Base-by-base conservation (phyloP, 768 basidiomycete genomes). In the Omphalotus guepiniiformis region DNA sequence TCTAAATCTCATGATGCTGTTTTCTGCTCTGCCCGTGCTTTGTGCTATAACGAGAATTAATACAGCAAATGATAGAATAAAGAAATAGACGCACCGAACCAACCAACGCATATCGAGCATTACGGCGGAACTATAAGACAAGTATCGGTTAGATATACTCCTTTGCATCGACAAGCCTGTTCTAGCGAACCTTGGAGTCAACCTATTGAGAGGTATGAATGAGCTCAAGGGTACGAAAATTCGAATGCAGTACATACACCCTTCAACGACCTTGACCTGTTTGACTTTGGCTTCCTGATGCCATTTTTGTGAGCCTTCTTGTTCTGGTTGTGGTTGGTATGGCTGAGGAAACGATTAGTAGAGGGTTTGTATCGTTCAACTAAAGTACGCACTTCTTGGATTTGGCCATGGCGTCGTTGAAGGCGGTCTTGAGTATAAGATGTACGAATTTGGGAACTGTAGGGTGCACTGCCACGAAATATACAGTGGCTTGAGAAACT, bases 271-370 rank as follows among this genome's bases (percentile, higher is more conserved):
- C 85, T 79, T 57, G 87, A 80, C 60, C 83, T 79, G 64, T 80
- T 74, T 49, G 79, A 75, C 67, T 75, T 71, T 44, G 91, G 86
- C 67, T 77, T 81, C 75, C 88, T 92, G 76, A 97, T 95, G 63
- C 94, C 95, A 77, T 98, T 98, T 56, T 88, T 82, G 78, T 98
- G 95, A 56, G 95, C 93, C 82, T 96, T 97, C 71, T 82, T 83
- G 78, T 59, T 91, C 75, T 96, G 93, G 78, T 95, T 96, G 80
- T 95, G 93, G 70, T 90, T 91, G 62, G 87, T 91, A 67, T 92
- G 86, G 61, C 88, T 93, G 53, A 49, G 51, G 26, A 6, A 38
- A 37, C 39, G 63, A 47, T 22, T n/a, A 9, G 32, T 36, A 32
- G 39, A 30, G 19, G 15, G 23, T 12, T 35, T 55, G 43, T 50